Conservation (phyloP, 1,284 basidiomycete species). For the Trichosporon coremiiforme region DNA sequence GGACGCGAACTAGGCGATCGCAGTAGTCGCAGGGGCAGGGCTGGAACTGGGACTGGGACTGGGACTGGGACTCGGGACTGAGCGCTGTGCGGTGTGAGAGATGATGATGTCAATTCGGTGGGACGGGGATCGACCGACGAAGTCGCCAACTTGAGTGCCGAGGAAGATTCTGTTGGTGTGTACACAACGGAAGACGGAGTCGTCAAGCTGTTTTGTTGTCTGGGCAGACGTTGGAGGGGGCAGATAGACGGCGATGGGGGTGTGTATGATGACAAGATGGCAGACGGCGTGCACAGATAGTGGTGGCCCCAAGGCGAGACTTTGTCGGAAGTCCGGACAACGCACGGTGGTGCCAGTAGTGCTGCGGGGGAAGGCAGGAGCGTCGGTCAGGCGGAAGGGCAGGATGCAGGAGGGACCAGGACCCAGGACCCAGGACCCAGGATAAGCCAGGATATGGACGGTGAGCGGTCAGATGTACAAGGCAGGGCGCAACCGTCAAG, state of each 20-base stretch:
- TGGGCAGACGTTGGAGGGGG: neutral
- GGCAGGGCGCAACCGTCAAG: neutral
- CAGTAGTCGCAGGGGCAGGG: slow-evolving; percentile 8
- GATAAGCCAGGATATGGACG: too few species aligned
- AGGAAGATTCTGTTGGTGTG: neutral
- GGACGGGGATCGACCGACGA: slow-evolving; percentile 7
- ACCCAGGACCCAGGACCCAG: slow-evolving; percentile 1
- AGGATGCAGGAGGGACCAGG: neutral
- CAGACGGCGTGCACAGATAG: neutral
- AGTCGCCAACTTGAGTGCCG: neutral
- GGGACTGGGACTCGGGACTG: slow-evolving; percentile 6
- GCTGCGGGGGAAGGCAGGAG: neutral
- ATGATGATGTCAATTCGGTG: slow-evolving; percentile 18
- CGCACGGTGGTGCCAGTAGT: neutral
- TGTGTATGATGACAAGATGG: slow-evolving; percentile 8
- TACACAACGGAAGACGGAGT: neutral
- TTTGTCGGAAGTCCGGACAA: neutral
- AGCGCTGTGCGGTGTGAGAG: neutral
- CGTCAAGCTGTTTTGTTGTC: neutral
- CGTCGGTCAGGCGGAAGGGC: neutral
- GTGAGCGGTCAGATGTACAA: neutral
- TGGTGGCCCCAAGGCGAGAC: neutral
- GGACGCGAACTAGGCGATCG: neutral
- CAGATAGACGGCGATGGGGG: neutral
- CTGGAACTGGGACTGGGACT: neutral